These are phyloP conservation scores for Tetradesmus obliquus DNA, from an alignment of 139 green algal species.

Conservation along the genomic window DNA sequence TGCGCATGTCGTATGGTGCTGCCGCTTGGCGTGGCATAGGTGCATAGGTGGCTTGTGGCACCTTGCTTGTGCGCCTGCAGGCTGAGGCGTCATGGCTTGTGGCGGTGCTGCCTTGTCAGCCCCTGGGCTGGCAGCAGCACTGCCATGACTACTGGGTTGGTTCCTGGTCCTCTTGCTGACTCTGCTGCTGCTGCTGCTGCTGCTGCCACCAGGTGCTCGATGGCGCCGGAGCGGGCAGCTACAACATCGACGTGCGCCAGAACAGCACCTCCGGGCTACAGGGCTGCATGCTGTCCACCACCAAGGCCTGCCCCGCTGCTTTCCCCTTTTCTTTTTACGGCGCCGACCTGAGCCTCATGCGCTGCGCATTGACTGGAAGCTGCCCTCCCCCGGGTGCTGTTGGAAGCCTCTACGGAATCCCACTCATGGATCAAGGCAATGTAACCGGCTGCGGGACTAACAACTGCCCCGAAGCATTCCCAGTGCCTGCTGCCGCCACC, in stretches of 20 bases:
- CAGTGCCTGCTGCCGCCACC: neutral
- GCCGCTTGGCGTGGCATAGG: too few relatives aligned
- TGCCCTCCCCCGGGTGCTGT: neutral
- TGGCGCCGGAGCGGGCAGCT: neutral
- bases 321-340: neutral
- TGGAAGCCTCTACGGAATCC: neutral
- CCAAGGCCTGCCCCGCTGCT: neutral
- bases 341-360: neutral
- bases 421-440: neutral
- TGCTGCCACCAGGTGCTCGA: neutral
- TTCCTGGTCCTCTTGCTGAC: neutral
- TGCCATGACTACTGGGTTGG: too few relatives aligned
- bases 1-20: too few relatives aligned
- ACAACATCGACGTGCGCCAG: neutral
- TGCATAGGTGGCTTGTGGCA: too few relatives aligned
- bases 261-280: neutral
- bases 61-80: too few relatives aligned
- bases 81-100: too few relatives aligned
- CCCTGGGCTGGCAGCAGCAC: too few relatives aligned
- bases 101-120: too few relatives aligned
- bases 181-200: neutral
- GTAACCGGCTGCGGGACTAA: neutral
- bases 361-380: neutral
- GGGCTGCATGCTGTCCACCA: neutral
- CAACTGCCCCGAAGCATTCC: neutral